Conservation (phyloP, 2,329 filamentous ascomycete species). For the Acrocalymma vagum region DNA sequence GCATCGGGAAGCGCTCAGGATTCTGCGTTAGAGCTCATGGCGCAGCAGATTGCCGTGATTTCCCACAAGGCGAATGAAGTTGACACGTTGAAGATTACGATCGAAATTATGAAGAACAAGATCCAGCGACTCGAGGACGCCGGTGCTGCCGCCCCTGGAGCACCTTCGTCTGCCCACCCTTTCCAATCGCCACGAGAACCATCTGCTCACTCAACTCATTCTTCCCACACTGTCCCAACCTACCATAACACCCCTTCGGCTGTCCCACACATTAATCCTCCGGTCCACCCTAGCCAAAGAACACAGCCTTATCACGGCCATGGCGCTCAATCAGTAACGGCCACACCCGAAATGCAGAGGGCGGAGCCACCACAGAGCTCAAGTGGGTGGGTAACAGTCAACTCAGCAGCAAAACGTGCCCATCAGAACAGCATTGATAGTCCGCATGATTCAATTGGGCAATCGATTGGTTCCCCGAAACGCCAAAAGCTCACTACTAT, state of each 20-base stretch:
- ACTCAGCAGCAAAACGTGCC: slow-evolving; percentile 51
- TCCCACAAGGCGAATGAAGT: slow-evolving; percentile 56
- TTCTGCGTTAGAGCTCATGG: slow-evolving; percentile 55
- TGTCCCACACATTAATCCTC: slow-evolving; percentile 23
- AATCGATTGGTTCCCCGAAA: slow-evolving; percentile 52
- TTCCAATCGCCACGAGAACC: slow-evolving; percentile 20
- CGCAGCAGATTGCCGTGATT: slow-evolving; percentile 50
- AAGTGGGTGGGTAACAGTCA: slow-evolving; percentile 55
- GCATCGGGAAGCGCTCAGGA: slow-evolving; percentile 34
- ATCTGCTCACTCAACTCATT: slow-evolving; percentile 22
- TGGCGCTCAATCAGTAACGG: slow-evolving; percentile 15
- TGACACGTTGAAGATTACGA: slow-evolving; percentile 55
- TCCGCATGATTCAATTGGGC: slow-evolving; percentile 30
- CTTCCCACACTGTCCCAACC: slow-evolving; percentile 19
- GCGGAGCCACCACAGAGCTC: slow-evolving; percentile 22
- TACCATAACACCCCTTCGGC: slow-evolving; percentile 17
- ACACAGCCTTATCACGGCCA: slow-evolving; percentile 22
- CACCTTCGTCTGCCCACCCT: slow-evolving; percentile 12
- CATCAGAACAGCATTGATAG: slow-evolving; percentile 46
- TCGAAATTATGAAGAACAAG: slow-evolving; percentile 59
- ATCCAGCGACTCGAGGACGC: slow-evolving; percentile 49
- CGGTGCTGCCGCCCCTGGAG: slow-evolving; percentile 11
- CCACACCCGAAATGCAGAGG: slow-evolving; percentile 29
- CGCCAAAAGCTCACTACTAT: slow-evolving; percentile 53
- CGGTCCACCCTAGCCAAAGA: slow-evolving; percentile 22